phyloP scores from a whole-genome alignment of 2,329 filamentous ascomycete species.

The Pseudogymnoascus sp. region DNA sequence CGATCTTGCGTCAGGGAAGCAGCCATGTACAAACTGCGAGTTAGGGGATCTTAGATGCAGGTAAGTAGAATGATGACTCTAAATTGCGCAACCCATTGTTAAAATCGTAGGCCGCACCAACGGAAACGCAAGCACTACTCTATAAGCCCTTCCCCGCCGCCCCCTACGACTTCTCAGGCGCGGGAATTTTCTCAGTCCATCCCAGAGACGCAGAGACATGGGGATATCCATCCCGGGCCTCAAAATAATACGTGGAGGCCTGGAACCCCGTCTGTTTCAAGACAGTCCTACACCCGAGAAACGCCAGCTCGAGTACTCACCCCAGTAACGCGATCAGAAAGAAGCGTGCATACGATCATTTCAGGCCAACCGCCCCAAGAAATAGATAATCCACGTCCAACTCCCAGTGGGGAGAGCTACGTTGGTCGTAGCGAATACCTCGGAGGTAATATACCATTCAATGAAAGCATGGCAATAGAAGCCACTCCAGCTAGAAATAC shows the following conservation, averaged over 20 bases:
- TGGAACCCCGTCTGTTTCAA: background rate
- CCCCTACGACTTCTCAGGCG: background rate
- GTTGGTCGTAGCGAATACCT: conserved; percentile 6
- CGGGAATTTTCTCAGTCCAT: background rate
- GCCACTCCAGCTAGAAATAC: background rate
- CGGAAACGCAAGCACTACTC: conserved; percentile 9
- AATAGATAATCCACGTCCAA: background rate
- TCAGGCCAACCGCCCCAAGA: background rate
- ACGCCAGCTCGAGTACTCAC: conserved; percentile 5
- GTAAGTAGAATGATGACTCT: background rate
- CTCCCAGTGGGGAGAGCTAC: conserved; percentile 5
- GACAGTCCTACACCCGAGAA: background rate
- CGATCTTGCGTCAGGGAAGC: conserved; percentile 3
- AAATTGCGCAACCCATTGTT: background rate
- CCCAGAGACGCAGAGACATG: background rate
- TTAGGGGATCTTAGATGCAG: conserved; percentile 9
- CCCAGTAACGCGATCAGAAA: background rate
- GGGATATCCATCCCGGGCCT: background rate
- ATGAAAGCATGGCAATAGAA: conserved; percentile 1
- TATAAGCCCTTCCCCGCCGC: conserved; percentile 6
- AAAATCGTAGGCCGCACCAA: conserved; percentile 5
- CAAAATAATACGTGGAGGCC: conserved; percentile 2
- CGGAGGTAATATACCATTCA: conserved; percentile 8
- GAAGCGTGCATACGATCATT: background rate
- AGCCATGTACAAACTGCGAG: conserved; percentile 9